Evolutionary conservation across 2,329 filamentous ascomycete genomes (phyloP), one percentile per base, ranked within the genome.

Genomic region (Thermomyces lanuginosus): DNA sequence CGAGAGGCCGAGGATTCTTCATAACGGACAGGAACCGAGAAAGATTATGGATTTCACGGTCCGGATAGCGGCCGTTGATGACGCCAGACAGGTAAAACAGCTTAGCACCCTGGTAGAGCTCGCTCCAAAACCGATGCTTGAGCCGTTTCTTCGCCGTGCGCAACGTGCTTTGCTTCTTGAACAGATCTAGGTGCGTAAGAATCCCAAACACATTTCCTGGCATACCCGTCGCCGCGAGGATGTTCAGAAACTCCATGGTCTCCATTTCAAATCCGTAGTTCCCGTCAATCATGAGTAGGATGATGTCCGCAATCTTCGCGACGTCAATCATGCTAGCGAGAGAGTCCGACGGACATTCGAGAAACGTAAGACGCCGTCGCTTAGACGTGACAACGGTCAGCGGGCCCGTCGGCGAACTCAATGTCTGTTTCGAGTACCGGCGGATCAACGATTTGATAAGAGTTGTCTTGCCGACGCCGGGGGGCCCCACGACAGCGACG

Each of bases 241-340:
- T 75, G 42, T 93, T 95, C 46, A 98, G 61, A 35, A 98, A 98
- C 56, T 98, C 89, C 89, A 98, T 98, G 0, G 89, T 98, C 64
- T 98, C 89, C 89, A 98, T 98, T 58, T 98, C 89, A 48, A 98
- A 98, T 8, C 89, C 91, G 45, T 79, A 98, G 56, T 95, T 95
- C 30, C 89, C 91, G 48, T 98, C 89, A 42, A 98, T 98, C 80
- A 98, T 89, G 30, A 98, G 67, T 26, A 98, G 65, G 4, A 95
- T 81, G 43, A 98, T 93, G 51, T 98, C 89, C 10, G 91, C 89
- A 22, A 98, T 80, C 56, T 98, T 98, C 33, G 89, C 81, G 30
- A 93, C 69, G 53, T 98, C 89, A 37, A 98, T 84, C 81, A 95
- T 93, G 39, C 80, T 78, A 36, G 91, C 84, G 28, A 98, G 69